Conservation (phyloP, 768 basidiomycete genomes). For the Suillus ampliporus region DNA sequence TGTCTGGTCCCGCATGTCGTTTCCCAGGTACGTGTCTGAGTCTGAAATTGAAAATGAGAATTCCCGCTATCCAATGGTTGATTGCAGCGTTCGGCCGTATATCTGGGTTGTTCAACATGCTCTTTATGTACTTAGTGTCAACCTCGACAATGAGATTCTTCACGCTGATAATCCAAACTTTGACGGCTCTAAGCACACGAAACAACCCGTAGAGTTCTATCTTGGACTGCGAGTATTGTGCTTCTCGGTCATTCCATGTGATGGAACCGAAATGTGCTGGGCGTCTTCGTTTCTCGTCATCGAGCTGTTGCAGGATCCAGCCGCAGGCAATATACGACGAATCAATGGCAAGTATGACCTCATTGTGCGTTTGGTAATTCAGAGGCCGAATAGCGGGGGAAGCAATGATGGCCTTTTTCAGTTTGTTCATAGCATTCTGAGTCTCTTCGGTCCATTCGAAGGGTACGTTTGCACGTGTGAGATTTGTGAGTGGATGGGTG, state of each 20-base stretch:
- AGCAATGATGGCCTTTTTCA: slow-evolving; percentile 25
- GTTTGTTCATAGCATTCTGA: neutral
- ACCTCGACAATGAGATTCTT: slow-evolving; percentile 43
- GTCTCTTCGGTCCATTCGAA: slow-evolving; percentile 23
- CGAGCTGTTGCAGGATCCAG: slow-evolving; percentile 36
- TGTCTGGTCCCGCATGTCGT: slow-evolving; percentile 33
- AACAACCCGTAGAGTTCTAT: slow-evolving; percentile 37
- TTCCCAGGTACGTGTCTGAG: slow-evolving; percentile 36
- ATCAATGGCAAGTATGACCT: slow-evolving; percentile 29
- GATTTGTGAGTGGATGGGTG: slow-evolving; percentile 29
- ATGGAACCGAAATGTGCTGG: slow-evolving; percentile 47
- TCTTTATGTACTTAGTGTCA: slow-evolving; percentile 45
- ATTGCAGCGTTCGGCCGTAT: slow-evolving; percentile 38
- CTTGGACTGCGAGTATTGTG: slow-evolving; percentile 26
- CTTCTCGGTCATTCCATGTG: neutral
- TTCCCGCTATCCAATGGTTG: slow-evolving; percentile 34
- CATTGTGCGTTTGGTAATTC: no score
- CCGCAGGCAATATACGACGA: slow-evolving; percentile 41
- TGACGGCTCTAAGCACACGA: slow-evolving; percentile 24
- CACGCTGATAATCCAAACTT: slow-evolving; percentile 35
- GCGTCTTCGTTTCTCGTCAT: slow-evolving; percentile 16
- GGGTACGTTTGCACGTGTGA: slow-evolving; percentile 29
- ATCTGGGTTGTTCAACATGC: slow-evolving; percentile 44
- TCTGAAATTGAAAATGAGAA: slow-evolving; percentile 37
- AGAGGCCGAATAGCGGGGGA: slow-evolving; percentile 13